Evolutionary conservation across 352 stramenopile species (phyloP).

Genomic region (Globisporangium solare): DNA sequence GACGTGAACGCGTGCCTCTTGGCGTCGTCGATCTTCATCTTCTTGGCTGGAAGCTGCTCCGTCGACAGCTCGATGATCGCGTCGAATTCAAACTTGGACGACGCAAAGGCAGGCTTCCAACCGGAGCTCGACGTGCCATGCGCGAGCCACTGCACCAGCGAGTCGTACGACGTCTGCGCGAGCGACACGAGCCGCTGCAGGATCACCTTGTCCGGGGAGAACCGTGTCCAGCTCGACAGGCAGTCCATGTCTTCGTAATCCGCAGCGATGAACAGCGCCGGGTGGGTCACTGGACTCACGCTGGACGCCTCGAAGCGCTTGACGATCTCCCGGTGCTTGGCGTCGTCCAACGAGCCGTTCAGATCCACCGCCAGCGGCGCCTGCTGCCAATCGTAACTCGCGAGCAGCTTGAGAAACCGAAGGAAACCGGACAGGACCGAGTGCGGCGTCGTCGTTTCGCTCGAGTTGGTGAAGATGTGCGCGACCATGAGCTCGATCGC

Average conservation of each 20-base stretch:
- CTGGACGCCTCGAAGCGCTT: constrained; percentile 77
- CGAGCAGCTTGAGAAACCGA: constrained; percentile 69
- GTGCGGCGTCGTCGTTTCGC: constrained; percentile 46
- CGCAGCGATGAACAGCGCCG: constrained; percentile 71
- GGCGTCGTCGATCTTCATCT: constrained; percentile 42
- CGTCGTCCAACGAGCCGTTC: constrained; percentile 52
- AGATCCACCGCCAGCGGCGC: constrained; percentile 72
- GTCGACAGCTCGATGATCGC: constrained; percentile 44
- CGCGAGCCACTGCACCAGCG: constrained; percentile 55
- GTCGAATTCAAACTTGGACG: constrained; percentile 60
- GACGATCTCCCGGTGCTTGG: constrained; percentile 57
- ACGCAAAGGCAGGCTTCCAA: constrained; percentile 63
- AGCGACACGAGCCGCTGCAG: constrained; percentile 62
- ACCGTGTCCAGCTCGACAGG: constrained; percentile 78
- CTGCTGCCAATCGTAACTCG: constrained; percentile 71
- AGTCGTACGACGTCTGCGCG: constrained; percentile 49
- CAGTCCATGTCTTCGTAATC: constrained; percentile 81
- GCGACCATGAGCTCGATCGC: constrained; percentile 79
- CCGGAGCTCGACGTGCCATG: constrained; percentile 42
- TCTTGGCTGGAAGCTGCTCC: constrained; percentile 58
- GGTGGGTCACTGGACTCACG: constrained; percentile 45
- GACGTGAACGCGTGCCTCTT: constrained; percentile 70
- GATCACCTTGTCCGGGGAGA: constrained; percentile 53
- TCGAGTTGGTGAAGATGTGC: constrained; percentile 54
- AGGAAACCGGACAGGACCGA: constrained; percentile 80